Conservation (phyloP, 2,329 filamentous ascomycete genomes). For the Camptophora hylomeconis region DNA sequence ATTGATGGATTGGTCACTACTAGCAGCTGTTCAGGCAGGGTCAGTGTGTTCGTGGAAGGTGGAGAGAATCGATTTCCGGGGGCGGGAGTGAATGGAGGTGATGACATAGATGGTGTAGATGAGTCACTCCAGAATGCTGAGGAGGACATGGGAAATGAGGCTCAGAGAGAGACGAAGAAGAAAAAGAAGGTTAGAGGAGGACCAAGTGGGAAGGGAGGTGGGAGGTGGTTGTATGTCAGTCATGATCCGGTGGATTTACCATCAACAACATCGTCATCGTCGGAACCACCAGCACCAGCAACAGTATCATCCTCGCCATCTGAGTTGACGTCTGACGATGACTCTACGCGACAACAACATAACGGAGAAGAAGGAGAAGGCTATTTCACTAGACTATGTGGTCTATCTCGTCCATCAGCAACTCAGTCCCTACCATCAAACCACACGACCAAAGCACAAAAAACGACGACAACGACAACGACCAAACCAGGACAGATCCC, state of each 20-base stretch:
- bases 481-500: slow-evolving; percentile 9
- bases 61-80: slow-evolving; percentile 36
- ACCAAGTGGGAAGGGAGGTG: slow-evolving; percentile 73
- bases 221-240: slow-evolving; percentile 76
- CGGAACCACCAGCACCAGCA: no score
- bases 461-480: not conserved
- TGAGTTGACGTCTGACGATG: no score
- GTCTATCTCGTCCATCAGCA: slow-evolving; percentile 1
- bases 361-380: no score
- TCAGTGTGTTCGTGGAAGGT: slow-evolving; percentile 82
- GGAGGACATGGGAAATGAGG: no score
- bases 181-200: slow-evolving; percentile 32
- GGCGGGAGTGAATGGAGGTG: slow-evolving; percentile 12
- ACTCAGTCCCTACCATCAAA: not conserved
- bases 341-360: no score
- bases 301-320: not conserved
- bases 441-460: not conserved
- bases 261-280: not conserved
- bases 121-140: no score
- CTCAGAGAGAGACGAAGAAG: no score
- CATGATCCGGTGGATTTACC: slow-evolving; percentile 52
- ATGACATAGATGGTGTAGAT: slow-evolving; percentile 6
- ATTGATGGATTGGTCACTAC: slow-evolving; percentile 72
- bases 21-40: slow-evolving; percentile 78
- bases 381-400: slow-evolving; percentile 7